A percentile compares a stretch with the other conserved stretches of the same genome.
Conservation (phyloP, 352 stramenopile species). For the Globisporangium echinulatum region DNA sequence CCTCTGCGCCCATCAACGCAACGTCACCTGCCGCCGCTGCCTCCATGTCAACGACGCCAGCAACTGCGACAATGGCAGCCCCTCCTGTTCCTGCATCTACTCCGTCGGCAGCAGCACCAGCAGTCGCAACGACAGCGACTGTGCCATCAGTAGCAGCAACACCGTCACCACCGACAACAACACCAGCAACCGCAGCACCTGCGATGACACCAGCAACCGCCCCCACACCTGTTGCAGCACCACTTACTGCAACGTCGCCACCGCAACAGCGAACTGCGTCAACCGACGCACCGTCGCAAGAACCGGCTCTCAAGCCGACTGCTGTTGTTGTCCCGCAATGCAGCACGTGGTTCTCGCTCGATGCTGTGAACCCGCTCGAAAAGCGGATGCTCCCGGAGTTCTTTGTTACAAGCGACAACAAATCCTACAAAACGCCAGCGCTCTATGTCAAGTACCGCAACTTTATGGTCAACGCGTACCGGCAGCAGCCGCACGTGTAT, state of each 20-base stretch:
- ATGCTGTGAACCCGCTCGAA: conserved; percentile 73
- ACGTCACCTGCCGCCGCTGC: no score
- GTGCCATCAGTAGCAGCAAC: background rate
- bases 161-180: no score
- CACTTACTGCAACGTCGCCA: background rate
- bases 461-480: conserved; percentile 81
- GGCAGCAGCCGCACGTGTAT: conserved; percentile 74
- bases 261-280: background rate
- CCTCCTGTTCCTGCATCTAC: background rate
- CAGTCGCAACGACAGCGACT: no score
- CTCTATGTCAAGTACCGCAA: conserved; percentile 86
- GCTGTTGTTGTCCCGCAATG: conserved; percentile 58
- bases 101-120: background rate
- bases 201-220: no score
- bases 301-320: conserved; percentile 13
- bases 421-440: conserved; percentile 43
- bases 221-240: no score
- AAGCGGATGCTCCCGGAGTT: conserved; percentile 83
- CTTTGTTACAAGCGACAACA: conserved; percentile 30
- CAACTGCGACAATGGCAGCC: background rate
- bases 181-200: no score
- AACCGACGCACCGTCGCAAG: conserved; percentile 11
- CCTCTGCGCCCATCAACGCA: no score
- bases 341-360: conserved; percentile 73
- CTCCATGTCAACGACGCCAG: no score